Conservation (phyloP, 768 basidiomycete species). For the Collybia nuda region DNA sequence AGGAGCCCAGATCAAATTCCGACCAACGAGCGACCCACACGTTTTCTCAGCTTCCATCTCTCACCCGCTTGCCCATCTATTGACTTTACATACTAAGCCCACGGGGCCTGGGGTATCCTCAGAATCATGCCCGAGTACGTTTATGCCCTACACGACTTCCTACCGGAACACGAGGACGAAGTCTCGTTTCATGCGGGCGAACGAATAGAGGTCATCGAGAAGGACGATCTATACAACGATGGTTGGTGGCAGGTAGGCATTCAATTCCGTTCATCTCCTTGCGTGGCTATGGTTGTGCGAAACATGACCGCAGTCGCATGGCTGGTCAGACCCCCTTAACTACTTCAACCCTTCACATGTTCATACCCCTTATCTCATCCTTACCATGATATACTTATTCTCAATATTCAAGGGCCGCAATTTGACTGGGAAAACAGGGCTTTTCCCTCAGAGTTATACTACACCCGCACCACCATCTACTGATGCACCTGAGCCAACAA, state of each 20-base stretch:
- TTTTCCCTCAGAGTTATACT: constrained; percentile 92
- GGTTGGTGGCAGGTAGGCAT: constrained; percentile 84
- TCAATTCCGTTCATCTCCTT: constrained; percentile 7
- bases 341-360: neutral
- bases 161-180: constrained; percentile 94
- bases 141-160: constrained; percentile 85
- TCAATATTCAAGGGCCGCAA: constrained; percentile 72
- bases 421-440: constrained; percentile 73
- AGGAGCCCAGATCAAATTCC: too few relatives aligned
- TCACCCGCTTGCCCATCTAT: neutral
- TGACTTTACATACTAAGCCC: neutral
- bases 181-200: constrained; percentile 84
- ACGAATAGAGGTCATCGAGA: constrained; percentile 86
- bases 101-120: neutral
- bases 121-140: constrained; percentile 75
- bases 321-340: neutral
- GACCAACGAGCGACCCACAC: neutral
- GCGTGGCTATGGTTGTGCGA: neutral
- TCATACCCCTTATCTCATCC: neutral
- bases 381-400: constrained; percentile 8
- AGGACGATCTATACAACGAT: constrained; percentile 89
- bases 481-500: constrained; percentile 19
- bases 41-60: constrained; percentile 4
- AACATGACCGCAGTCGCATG: neutral
- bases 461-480: constrained; percentile 49